A percentile compares a stretch with the other conserved stretches of the same genome.
Conservation (phyloP, 2,329 filamentous ascomycete genomes). For the Aphanocladium album region DNA sequence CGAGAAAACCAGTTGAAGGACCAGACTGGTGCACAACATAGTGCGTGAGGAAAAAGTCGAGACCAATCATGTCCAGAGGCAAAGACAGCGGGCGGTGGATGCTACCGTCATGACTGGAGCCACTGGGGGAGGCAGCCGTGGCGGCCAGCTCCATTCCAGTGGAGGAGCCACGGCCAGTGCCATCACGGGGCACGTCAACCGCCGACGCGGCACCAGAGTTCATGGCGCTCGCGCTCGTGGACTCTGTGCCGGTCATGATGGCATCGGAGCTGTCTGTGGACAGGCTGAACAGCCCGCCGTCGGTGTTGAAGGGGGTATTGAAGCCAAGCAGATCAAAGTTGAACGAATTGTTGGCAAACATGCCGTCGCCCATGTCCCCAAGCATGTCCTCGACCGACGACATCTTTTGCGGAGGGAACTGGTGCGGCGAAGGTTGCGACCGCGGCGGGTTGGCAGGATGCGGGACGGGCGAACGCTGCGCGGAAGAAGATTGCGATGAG, state of each 20-base stretch:
- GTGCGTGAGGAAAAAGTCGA: conserved; percentile 12
- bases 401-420: background rate
- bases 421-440: background rate
- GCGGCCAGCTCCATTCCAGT: background rate
- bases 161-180: background rate
- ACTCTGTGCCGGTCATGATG: conserved; percentile 10
- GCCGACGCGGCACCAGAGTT: conserved; percentile 2
- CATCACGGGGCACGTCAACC: conserved; percentile 3
- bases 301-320: conserved; percentile 11
- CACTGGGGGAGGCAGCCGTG: background rate
- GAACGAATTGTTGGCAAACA: conserved; percentile 10
- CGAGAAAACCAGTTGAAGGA: conserved; percentile 10
- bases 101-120: conserved; percentile 8
- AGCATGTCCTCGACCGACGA: conserved; percentile 11
- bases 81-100: conserved; percentile 5
- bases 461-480: conserved; percentile 1
- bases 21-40: conserved; percentile 12
- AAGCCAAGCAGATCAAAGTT: conserved; percentile 12
- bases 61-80: conserved; percentile 12
- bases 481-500: conserved; percentile 2
- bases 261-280: conserved; percentile 7
- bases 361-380: conserved; percentile 8
- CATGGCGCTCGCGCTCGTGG: background rate
- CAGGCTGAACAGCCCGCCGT: conserved; percentile 6
- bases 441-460: background rate